These are phyloP conservation scores for Discostella pseudostelligera DNA, from an alignment of 108 stramenopile species.

Conservation along the genomic window DNA sequence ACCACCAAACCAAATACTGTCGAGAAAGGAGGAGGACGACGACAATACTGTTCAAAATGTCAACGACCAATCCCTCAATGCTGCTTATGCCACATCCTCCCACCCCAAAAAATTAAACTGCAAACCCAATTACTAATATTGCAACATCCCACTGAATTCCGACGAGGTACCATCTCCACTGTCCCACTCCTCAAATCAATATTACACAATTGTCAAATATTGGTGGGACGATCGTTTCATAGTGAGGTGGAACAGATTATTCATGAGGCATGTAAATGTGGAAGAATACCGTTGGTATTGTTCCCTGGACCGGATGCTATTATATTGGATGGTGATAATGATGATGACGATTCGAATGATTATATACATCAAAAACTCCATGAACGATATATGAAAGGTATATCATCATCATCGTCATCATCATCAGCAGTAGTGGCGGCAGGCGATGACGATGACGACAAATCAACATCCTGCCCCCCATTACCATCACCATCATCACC, in stretches of 20 bases:
- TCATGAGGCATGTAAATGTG: conserved; percentile 4
- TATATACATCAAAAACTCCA: too few species aligned
- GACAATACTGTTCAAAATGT: neutral
- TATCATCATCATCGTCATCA: too few species aligned
- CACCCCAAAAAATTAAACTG: conserved; percentile 21
- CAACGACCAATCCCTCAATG: conserved; percentile 33
- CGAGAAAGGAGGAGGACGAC: too few species aligned
- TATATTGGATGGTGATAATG: conserved; percentile 40
- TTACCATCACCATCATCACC: neutral
- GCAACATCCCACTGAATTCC: conserved; percentile 61
- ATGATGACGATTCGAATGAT: conserved; percentile 3
- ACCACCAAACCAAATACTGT: too few species aligned
- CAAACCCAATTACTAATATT: conserved; percentile 47
- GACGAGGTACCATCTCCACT: conserved; percentile 52
- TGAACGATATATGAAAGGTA: too few species aligned
- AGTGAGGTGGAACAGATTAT: conserved; percentile 10
- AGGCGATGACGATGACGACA: neutral
- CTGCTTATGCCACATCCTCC: conserved; percentile 42
- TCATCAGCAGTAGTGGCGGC: too few species aligned
- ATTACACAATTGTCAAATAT: conserved; percentile 42
- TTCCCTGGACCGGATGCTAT: conserved; percentile 58
- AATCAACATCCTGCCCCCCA: neutral
- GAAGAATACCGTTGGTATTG: conserved; percentile 38
- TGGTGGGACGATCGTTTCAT: conserved; percentile 47
- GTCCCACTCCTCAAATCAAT: conserved; percentile 52